Evolutionary conservation across 176 grass and related monocot genomes (phyloP), one percentile per base, ranked within the genome.

Genomic region (Aechmea fasciata): DNA sequence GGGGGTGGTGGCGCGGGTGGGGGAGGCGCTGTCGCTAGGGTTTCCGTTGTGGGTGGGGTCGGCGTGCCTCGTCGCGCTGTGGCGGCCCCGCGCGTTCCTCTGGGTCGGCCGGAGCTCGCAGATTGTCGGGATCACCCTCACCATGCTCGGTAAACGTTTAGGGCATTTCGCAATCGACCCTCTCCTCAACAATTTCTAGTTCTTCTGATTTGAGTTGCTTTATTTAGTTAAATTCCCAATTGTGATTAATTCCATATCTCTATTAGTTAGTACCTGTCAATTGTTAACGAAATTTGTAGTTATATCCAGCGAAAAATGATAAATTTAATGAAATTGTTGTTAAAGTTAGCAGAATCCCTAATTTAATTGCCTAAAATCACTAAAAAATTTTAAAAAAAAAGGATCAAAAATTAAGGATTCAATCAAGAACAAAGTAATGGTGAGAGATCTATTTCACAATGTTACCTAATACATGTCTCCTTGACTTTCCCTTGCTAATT

Each of bases 21-120:
- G 88, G 11, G 92, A 96, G 64, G 75, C 67, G 61, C 63, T 91
- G 1, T 91, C 88, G 5, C 79, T 96, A 15, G 85, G 88, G 1
- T 96, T 96, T 75, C 92, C 92, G 13, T n/a, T 91, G 23, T 96
- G 88, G 92, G 88, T 96, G 68, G 81, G 69, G 0, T 88, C 78
- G 1, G 83, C 92, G 14, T 89, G 85, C 64, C 61, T 74, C 11
- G 2, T 96, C 13, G 88, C 88, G 12, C 75, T 96, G 5, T 86
- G 88, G 83, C 69, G 83, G 11, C 92, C 92, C 15, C 51, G 75
- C 0, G 5, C 78, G 17, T 96, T 96, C 68, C 88, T 86, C 66
- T 91, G 92, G 92, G 92, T 88, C 20, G 41, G 75, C 9, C 66
- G 78, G 29, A 66, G 48, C n/a, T 78, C 76, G 13, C 88, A 86